A percentile compares a stretch with the other conserved stretches of the same genome.
These are phyloP conservation scores for Triangularia verruculosa DNA, from an alignment of 2,329 filamentous ascomycete genomes.

Conservation along the genomic window DNA sequence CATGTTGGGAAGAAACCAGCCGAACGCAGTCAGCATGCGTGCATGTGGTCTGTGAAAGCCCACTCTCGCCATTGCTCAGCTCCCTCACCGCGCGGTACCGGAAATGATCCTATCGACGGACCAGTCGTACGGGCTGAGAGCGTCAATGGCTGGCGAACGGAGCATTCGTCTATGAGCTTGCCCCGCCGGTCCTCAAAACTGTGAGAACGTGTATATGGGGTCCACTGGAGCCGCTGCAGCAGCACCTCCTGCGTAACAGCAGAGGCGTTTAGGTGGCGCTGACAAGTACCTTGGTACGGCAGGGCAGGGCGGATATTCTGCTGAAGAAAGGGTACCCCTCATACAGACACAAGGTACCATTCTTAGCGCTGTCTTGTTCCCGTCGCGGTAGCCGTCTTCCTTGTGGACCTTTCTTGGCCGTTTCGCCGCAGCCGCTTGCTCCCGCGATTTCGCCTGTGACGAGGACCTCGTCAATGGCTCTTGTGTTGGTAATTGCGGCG, in stretches of 20 bases:
- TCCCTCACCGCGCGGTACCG: slow-evolving; percentile 12
- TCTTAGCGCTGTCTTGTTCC: neutral
- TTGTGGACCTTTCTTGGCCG: slow-evolving; percentile 1
- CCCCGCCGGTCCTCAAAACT: slow-evolving; percentile 5
- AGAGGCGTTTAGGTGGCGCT: neutral
- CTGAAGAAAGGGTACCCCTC: neutral
- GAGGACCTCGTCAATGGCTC: neutral
- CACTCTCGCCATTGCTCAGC: slow-evolving; percentile 6
- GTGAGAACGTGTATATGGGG: slow-evolving; percentile 7
- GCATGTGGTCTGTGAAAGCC: slow-evolving; percentile 5
- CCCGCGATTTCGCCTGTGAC: neutral
- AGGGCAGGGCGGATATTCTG: neutral
- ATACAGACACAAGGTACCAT: neutral
- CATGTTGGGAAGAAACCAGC: slow-evolving; percentile 9
- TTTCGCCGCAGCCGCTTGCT: slow-evolving; percentile 4
- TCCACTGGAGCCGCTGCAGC: neutral
- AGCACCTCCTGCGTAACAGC: slow-evolving; percentile 17
- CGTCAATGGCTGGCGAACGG: neutral
- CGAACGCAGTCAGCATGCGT: slow-evolving; percentile 1
- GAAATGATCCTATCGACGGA: neutral
- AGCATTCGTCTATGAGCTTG: slow-evolving; percentile 1
- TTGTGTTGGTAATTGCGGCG: neutral
- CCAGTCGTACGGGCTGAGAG: neutral
- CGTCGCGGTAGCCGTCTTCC: neutral
- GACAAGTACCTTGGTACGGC: neutral